These are phyloP conservation scores for Micractinium conductrix DNA, from an alignment of 139 green algal genomes.

Conservation along the genomic window DNA sequence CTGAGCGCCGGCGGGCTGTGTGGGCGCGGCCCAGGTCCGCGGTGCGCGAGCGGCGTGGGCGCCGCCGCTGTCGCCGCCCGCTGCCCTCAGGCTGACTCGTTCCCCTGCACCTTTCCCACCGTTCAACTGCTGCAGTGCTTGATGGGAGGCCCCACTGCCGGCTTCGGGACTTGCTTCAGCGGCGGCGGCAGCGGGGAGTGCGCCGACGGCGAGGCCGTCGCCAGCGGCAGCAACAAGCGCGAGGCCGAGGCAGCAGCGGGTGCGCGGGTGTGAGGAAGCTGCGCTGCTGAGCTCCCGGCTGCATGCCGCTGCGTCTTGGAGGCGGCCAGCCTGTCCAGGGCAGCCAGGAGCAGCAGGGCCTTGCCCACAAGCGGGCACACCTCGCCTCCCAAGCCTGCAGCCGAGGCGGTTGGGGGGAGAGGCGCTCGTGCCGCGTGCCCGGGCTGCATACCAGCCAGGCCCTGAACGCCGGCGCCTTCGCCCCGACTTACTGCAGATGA, in stretches of 20 bases:
- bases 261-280: no score
- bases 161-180: conserved; percentile 1
- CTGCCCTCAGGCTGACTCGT: not conserved
- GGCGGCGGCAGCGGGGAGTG: not conserved
- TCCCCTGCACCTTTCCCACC: not conserved
- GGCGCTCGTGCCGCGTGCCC: no score
- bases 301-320: no score
- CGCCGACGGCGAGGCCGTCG: not conserved
- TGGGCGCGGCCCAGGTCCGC: not conserved
- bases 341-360: no score
- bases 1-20: not conserved
- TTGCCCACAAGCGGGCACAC: no score
- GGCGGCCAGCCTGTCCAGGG: no score
- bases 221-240: conserved; percentile 23
- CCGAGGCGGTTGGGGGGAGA: no score
- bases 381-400: no score
- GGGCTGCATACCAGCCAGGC: no score
- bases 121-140: conserved; percentile 31
- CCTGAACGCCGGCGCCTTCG: no score
- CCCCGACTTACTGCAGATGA: not conserved
- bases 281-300: no score
- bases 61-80: not conserved
- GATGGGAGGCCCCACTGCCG: conserved; percentile 20
- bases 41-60: not conserved
- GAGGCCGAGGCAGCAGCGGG: not conserved